Conservation (phyloP, 352 stramenopile genomes). For the Phytophthora tentaculata region DNA sequence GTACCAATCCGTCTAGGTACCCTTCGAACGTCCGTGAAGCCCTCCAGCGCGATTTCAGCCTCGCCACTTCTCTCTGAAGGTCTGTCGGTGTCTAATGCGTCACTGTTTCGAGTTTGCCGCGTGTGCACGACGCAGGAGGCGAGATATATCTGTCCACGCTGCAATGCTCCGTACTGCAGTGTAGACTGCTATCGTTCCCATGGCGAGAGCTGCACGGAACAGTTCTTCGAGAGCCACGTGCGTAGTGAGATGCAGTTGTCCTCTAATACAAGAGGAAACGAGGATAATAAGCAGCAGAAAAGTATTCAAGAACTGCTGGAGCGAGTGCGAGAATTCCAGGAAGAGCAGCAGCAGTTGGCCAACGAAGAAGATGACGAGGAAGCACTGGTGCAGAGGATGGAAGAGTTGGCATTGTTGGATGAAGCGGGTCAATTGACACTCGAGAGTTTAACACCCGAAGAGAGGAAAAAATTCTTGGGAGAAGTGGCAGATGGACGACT, state of each 20-base stretch:
- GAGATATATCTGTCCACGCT: constrained; percentile 87
- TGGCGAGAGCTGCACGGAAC: constrained; percentile 72
- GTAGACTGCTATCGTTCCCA: constrained; percentile 81
- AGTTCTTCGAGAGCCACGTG: constrained; percentile 81
- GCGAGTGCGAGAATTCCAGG: constrained; percentile 64
- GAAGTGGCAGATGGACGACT: constrained; percentile 72
- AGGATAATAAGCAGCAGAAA: constrained; percentile 40
- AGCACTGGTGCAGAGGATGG: constrained; percentile 45
- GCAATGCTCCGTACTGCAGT: constrained; percentile 81
- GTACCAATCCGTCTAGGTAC: constrained; percentile 71
- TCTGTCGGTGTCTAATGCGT: constrained; percentile 29
- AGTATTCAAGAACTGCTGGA: constrained; percentile 55
- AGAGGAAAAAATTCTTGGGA: constrained; percentile 64
- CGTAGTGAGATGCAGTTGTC: constrained; percentile 55
- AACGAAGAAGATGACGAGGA: constrained; percentile 36
- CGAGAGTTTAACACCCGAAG: constrained; percentile 62
- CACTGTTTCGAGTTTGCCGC: constrained; percentile 61
- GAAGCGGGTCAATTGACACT: constrained; percentile 54
- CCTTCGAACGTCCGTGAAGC: constrained; percentile 51
- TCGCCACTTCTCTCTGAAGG: constrained; percentile 6
- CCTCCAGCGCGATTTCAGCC: constrained; percentile 20
- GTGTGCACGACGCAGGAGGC: constrained; percentile 64
- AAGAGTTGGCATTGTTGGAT: constrained; percentile 57
- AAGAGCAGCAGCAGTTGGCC: constrained; percentile 35
- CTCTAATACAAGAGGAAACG: constrained; percentile 29